Conservation (phyloP, 148 eudicot genomes). For the Fagopyrum tataricum region DNA sequence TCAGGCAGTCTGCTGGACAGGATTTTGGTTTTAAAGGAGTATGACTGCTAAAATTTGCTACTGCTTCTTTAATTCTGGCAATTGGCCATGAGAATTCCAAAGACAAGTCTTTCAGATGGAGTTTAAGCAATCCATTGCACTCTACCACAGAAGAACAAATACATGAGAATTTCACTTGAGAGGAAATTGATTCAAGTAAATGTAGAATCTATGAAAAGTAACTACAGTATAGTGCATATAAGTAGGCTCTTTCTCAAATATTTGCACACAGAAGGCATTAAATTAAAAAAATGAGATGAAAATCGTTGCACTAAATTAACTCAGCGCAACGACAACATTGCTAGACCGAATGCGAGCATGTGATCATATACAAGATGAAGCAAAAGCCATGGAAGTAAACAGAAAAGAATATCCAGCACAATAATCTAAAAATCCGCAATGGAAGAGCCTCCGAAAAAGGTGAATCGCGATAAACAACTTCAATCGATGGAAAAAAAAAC, state of each 20-base stretch:
- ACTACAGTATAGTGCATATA: neutral
- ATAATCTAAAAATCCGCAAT: neutral
- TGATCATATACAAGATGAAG: neutral
- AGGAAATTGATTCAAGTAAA: neutral
- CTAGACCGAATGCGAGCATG: neutral
- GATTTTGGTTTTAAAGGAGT: constrained; percentile 50
- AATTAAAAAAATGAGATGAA: too few relatives aligned
- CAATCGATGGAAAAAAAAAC: neutral
- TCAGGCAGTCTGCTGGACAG: constrained; percentile 51
- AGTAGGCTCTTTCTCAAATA: too few relatives aligned
- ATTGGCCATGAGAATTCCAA: constrained; percentile 85
- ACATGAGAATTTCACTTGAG: constrained; percentile 7
- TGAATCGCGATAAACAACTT: too few relatives aligned
- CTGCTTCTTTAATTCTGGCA: constrained; percentile 47
- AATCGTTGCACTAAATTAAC: neutral
- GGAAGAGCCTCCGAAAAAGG: neutral
- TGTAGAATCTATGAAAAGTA: neutral
- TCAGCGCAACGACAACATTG: neutral
- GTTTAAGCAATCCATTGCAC: constrained; percentile 43
- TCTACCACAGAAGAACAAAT: constrained; percentile 27
- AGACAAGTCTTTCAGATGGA: constrained; percentile 65
- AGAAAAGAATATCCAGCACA: neutral
- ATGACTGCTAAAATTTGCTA: constrained; percentile 34
- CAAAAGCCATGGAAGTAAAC: neutral
- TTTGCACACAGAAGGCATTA: too few relatives aligned